Base-by-base conservation (phyloP, 2,329 filamentous ascomycete genomes). In the Phialocephala sp. region DNA sequence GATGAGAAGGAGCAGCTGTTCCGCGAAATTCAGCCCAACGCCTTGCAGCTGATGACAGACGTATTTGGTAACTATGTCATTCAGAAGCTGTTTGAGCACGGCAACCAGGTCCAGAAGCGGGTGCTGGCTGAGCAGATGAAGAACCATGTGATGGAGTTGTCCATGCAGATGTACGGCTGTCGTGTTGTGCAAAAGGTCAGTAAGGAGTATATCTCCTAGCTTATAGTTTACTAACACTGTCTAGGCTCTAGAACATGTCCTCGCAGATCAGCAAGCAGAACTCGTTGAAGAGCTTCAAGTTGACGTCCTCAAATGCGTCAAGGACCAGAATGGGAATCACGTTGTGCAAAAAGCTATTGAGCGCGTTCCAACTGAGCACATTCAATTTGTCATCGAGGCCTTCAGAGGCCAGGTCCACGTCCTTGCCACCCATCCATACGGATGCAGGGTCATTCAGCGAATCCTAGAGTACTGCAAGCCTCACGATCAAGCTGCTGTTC, bases 51-150 rank as follows among this genome's bases (percentile, higher is more conserved):
- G 57, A 97, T 97, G 93, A 94, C 90, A 55, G 95, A 98, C 77
- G 90, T 98, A 0, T 99, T 97, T 75, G 95, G 95, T 62, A 99
- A 99, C 78, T 99, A 98, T 75, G 95, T 99, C 41, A 94, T 98
- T 45, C 95, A 99, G 75, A 98, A 97, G 77, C 89, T 98, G 76
- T 97, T 98, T 68, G 94, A 98, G 77, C 93, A 98, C 77, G 94
- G 95, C 45, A 96, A 93, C 72, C 94, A 97, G 78, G 86, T 89
- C 0, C 95, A 99, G 80, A 99, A 99, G 82, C 93, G 90, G 78
- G 85, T 91, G 2, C 80, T 99, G 50, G 93, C 93, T 0, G 88
- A 89, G 69, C 89, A 91, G 77, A 97, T 98, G 93, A 92, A 90
- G 77, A 91, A 91, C 8, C 91, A 94, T 74, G 88, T 98, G 14